Base-by-base conservation (phyloP, 805 yeast genomes). In the Saccharomycopsis babjevae region DNA sequence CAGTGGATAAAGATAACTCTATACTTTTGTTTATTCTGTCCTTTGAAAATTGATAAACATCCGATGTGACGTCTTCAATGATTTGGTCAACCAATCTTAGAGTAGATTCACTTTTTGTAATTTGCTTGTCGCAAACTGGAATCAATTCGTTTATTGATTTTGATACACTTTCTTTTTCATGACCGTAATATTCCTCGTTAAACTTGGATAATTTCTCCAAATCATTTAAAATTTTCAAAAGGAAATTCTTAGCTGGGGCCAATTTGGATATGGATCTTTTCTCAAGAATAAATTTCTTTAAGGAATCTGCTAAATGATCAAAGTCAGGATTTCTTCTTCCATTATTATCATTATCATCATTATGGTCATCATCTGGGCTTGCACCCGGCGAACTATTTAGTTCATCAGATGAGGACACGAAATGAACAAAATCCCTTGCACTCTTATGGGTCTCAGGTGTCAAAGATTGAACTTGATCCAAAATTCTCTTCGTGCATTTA, bases 391-490 rank as follows among this genome's bases (percentile, higher is more conserved):
- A 79, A 25, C 68, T 77, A 57, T 69, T 76, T 54, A 64, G 74
- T 18, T 67, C 74, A 3, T 70, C 74, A 22, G 78, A 75, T 0
- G 93, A 83, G 32, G 93, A 84, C 5, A 94, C 89, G 73, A 94
- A 94, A 71, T 96, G 99, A 7, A 94, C 96, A 74, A 94, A 91
- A 52, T 92, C 96, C n/a, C 79, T 74, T 0, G 97, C 83, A 66
- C 88, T 89, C 70, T 93, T 91, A 69, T 86, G 85, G 0, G 97
- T 89, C 66, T 89, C 96, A 1, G 98, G 99, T 0, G 97, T 87
- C 59, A 96, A 74, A 20, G 77, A 83, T 66, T 88, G 84, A 8
- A 94, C 90, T 71, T 94, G 99, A 60, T 87, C 89, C 71, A 93
- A 74, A 52, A 94, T 90, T 61, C 86, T 79, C 43, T 78, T 75